Evolutionary conservation across 2,329 filamentous ascomycete species (phyloP).

Genomic region (Grosmannia serpens): DNA sequence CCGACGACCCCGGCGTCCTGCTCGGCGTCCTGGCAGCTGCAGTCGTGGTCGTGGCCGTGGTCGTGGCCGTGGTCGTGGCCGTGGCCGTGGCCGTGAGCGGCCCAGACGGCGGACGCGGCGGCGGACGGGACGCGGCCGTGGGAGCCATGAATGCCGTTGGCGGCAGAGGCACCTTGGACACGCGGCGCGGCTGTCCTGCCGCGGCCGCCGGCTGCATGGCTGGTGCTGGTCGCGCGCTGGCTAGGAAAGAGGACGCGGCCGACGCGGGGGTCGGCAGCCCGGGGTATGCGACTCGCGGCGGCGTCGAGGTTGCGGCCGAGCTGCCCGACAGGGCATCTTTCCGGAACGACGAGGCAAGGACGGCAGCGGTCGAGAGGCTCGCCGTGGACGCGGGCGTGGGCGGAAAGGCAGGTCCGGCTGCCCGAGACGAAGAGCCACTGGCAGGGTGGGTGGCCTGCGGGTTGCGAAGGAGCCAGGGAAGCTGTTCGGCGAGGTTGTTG

Average conservation of each 20-base stretch:
- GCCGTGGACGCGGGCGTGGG: background rate
- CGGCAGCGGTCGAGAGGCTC: background rate
- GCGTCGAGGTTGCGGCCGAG: background rate
- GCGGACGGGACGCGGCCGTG: background rate
- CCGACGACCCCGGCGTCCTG: background rate
- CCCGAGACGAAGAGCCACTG: background rate
- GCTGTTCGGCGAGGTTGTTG: slow-evolving; percentile 46
- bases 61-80: background rate
- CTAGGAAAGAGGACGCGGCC: background rate
- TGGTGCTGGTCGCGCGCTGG: background rate
- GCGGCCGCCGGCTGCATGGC: background rate
- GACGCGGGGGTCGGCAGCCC: slow-evolving; percentile 1
- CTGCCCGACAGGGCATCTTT: background rate
- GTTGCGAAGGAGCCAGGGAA: slow-evolving; percentile 45
- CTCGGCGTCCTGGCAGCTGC: background rate
- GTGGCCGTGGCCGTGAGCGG: background rate
- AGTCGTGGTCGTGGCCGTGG: background rate
- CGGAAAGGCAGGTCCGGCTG: background rate
- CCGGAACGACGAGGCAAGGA: slow-evolving; percentile 6
- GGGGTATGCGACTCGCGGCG: background rate
- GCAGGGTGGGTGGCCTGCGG: slow-evolving; percentile 20
- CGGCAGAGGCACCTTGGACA: background rate
- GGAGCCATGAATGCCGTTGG: background rate
- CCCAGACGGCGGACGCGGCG: background rate
- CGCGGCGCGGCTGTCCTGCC: background rate